A percentile compares a stretch with the other conserved stretches of the same genome.
phyloP scores from a whole-genome alignment of 2,329 filamentous ascomycete genomes.

The Cercospora sp. region DNA sequence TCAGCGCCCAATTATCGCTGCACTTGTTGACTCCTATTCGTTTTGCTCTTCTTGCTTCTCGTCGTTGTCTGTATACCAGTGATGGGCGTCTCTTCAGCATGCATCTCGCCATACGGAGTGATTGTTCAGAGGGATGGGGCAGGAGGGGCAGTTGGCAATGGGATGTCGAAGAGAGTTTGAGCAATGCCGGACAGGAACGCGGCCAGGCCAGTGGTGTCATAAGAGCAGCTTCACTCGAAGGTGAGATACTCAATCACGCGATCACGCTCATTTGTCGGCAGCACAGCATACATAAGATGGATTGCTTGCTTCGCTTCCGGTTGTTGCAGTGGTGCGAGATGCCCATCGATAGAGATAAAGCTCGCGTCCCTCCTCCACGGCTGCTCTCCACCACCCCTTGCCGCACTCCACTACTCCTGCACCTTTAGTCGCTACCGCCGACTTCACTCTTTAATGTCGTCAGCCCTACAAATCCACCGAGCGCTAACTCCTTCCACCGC shows the following conservation, averaged over 20 bases:
- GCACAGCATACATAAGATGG: not conserved
- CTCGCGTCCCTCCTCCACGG: slow-evolving; percentile 3
- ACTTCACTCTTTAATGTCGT: slow-evolving; percentile 10
- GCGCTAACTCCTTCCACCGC: slow-evolving; percentile 23
- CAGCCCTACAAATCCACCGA: slow-evolving; percentile 2
- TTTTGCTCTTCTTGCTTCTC: not conserved
- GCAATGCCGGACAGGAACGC: not conserved
- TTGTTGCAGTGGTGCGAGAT: not conserved
- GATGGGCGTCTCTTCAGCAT: slow-evolving; percentile 2
- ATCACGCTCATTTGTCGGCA: not conserved
- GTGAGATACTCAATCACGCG: slow-evolving; percentile 4
- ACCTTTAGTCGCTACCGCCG: not conserved
- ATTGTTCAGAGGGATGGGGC: slow-evolving; percentile 18
- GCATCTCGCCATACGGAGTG: slow-evolving; percentile 19
- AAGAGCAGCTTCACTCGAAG: not conserved
- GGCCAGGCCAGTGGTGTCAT: slow-evolving; percentile 4
- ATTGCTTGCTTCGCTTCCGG: not conserved
- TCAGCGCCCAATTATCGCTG: not conserved
- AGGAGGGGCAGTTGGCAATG: slow-evolving; percentile 16
- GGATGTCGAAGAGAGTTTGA: slow-evolving; percentile 10
- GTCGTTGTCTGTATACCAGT: not conserved
- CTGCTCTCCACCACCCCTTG: slow-evolving; percentile 1
- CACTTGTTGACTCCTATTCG: not conserved
- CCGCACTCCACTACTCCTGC: slow-evolving; percentile 11
- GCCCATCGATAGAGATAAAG: not conserved